Conservation (phyloP, 768 basidiomycete genomes). For the Crucibulum laeve region DNA sequence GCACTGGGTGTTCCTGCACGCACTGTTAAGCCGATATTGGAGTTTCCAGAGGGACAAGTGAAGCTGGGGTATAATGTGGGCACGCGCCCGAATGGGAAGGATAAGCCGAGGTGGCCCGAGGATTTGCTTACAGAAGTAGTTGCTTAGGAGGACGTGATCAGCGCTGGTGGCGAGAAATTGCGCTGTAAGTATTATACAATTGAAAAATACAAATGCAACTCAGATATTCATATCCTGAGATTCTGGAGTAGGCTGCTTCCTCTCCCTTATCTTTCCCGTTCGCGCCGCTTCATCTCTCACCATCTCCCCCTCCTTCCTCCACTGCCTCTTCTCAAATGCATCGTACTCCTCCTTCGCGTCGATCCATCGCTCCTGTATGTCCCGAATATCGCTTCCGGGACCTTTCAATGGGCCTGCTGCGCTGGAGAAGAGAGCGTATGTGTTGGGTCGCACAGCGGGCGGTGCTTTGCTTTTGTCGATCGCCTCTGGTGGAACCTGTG, state of each 20-base stretch:
- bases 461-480: constrained; percentile 29
- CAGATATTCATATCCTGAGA: too few species aligned
- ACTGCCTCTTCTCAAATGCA: constrained; percentile 70
- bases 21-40: constrained; percentile 15
- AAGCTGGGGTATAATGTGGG: constrained; percentile 15
- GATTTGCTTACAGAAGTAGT: constrained; percentile 14
- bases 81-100: constrained; percentile 16
- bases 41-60: constrained; percentile 12
- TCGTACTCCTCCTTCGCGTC: constrained; percentile 82
- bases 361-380: constrained; percentile 94
- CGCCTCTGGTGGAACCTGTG: constrained; percentile 28
- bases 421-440: constrained; percentile 61
- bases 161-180: too few species aligned
- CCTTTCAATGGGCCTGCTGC: constrained; percentile 54
- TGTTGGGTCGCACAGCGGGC: constrained; percentile 52
- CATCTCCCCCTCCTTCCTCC: constrained; percentile 61
- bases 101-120: constrained; percentile 16
- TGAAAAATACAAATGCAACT: too few species aligned
- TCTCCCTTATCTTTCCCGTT: too few species aligned
- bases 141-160: too few species aligned
- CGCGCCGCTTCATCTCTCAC: constrained; percentile 17
- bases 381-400: constrained; percentile 50
- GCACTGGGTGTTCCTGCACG: constrained; percentile 11
- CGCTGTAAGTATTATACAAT: too few species aligned
- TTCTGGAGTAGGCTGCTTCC: too few species aligned